Evolutionary conservation across 176 grass and related monocot species (phyloP).

Genomic region (Hordeum vulgare): MorexV3_pseudomolecules_assembly NC_058520.1:544209978-544210477

Average conservation of each 20-base stretch:
- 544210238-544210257: neutral
- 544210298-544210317: neutral
- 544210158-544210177: neutral
- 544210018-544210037: neutral
- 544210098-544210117: neutral
- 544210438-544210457: neutral
- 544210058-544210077: constrained; percentile 16
- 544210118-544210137: neutral
- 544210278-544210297: neutral
- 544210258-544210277: neutral
- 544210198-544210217: neutral
- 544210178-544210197: neutral
- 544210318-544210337: neutral
- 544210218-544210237: neutral
- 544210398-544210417: neutral
- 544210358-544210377: neutral
- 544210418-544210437: neutral
- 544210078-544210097: neutral
- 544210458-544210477: neutral
- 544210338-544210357: neutral
- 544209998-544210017: neutral
- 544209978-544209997: neutral
- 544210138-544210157: neutral
- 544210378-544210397: neutral
- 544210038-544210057: neutral